phyloP scores from a whole-genome alignment of 805 yeast species.

The Candida montana region DNA sequence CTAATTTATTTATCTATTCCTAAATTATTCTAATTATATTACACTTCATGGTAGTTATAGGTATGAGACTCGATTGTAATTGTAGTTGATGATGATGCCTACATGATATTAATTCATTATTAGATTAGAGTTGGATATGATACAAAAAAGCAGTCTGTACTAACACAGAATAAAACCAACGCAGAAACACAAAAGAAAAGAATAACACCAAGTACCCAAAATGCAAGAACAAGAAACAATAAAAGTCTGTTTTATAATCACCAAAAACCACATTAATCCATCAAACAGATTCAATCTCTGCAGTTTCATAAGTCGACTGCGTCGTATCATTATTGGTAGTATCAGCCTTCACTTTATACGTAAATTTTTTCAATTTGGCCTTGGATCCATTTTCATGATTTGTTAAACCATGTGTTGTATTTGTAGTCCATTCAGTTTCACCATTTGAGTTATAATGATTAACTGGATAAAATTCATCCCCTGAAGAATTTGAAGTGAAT shows the following conservation, averaged over 20 bases:
- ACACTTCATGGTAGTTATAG: no score
- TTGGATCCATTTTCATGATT: conserved; percentile 11
- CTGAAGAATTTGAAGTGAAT: conserved; percentile 17
- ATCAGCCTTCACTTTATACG: conserved; percentile 29
- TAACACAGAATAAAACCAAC: no score
- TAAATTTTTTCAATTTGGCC: conserved; percentile 33
- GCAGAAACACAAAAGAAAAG: no score
- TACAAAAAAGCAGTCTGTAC: no score
- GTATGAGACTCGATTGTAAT: no score
- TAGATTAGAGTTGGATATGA: no score
- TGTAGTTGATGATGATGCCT: no score
- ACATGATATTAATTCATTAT: no score
- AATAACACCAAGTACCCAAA: no score
- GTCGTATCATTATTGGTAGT: conserved; percentile 28
- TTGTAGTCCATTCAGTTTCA: conserved; percentile 19
- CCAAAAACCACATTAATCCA: no score
- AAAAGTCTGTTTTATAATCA: no score
- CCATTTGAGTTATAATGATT: conserved; percentile 11
- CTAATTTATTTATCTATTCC: neutral
- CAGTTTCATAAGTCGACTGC: conserved; percentile 22
- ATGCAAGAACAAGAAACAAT: no score
- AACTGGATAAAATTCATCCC: conserved; percentile 24
- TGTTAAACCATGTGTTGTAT: conserved; percentile 2
- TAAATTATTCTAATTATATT: conserved; percentile 1
- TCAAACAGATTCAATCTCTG: conserved; percentile 26